These are phyloP conservation scores for Pisolithus thermaeus DNA, from an alignment of 1,284 basidiomycete species.

Conservation along the genomic window DNA sequence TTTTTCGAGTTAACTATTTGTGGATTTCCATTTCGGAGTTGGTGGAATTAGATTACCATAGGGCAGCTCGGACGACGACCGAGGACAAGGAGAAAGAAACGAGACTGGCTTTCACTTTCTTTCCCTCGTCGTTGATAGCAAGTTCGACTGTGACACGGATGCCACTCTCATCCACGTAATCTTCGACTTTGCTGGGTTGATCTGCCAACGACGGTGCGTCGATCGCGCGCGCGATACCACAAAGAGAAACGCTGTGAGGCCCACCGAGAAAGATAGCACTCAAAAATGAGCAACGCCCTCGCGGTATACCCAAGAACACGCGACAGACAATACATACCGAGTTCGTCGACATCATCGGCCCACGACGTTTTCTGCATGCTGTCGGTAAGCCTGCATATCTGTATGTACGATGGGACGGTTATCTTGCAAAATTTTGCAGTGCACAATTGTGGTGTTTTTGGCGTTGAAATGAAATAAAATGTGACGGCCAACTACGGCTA, in stretches of 20 bases:
- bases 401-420: too few species aligned
- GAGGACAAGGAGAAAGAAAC: background rate
- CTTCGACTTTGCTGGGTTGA: conserved; percentile 40
- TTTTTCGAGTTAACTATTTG: conserved; percentile 75
- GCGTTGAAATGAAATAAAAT: too few species aligned
- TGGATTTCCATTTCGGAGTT: background rate
- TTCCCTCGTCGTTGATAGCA: conserved; percentile 85
- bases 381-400: background rate
- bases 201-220: conserved; percentile 22
- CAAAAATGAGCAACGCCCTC: too few species aligned
- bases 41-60: background rate
- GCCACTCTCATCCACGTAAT: conserved; percentile 84
- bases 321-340: conserved; percentile 35
- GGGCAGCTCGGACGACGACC: background rate
- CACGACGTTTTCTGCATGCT: conserved; percentile 61
- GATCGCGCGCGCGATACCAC: background rate
- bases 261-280: too few species aligned
- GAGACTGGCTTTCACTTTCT: conserved; percentile 84
- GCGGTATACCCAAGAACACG: background rate
- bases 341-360: conserved; percentile 34
- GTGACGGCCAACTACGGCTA: too few species aligned
- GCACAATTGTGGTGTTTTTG: too few species aligned
- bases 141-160: conserved; percentile 85
- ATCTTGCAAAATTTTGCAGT: too few species aligned
- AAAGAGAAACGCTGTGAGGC: too few species aligned